Base-by-base conservation (phyloP, 768 basidiomycete genomes). In the Boletales sp. region DNA sequence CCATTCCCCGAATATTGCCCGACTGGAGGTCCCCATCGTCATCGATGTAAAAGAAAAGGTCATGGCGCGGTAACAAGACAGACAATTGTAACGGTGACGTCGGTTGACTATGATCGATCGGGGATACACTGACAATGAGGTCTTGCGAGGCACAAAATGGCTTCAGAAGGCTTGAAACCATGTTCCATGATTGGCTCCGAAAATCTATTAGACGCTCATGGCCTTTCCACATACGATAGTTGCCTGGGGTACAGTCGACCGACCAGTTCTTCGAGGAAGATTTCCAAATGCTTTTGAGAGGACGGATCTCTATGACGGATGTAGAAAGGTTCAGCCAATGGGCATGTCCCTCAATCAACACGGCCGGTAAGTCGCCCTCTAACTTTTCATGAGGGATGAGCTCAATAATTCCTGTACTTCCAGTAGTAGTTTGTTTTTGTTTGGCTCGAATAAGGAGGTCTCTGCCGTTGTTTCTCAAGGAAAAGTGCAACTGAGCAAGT, bases 41-140 rank as follows among this genome's bases (percentile, higher is more conserved):
- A 19, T 70, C 65, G 24, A 76, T 19, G 37, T 67, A 69, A 41
- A 80, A 80, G 0, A 68, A 63, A 4, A 80, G 59, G 4, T 61
- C 57, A 41, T 70, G 72, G 13, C 73, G 71, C 17, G 74, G 75
- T 4, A 80, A 57, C 1, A 61, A 43, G 31, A 72, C 61, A 1
- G 52, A 60, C 0, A 79, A 47, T 12, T 43, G 51, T 5, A 31
- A 18, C 1, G 32, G 34, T n/a, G 43, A 31, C 0, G 17, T 14
- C 12, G 21, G 1, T 10, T 42, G 18, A 29, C 21, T 8, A 15
- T 10, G 14, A 8, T 51, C 9, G 14, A 17, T 32, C 6, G 30
- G 11, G 3, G 40, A 47, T 18, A 17, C 30, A 0, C 40, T 61
- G 34, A 72, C 47, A 24, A 64, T 15, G 10, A 71, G 58, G n/a